phyloP scores from a whole-genome alignment of 306 rosid genomes.

The Pyrus pyrifolia region DNA sequence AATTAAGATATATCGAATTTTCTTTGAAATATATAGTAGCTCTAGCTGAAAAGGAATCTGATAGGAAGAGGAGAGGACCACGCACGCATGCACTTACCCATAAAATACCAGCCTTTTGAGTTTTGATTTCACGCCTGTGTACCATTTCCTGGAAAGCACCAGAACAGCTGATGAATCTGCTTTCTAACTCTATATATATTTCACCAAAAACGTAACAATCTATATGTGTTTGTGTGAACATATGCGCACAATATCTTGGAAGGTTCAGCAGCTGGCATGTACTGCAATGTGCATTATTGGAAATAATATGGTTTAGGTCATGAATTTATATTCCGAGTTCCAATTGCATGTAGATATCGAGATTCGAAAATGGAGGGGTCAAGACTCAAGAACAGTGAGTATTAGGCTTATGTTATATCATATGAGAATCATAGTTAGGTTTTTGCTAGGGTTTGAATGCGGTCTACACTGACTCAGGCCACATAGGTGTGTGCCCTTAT shows the following conservation, averaged over 20 bases:
- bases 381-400: too few species aligned
- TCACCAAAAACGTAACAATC: too few species aligned
- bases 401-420: not conserved
- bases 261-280: too few species aligned
- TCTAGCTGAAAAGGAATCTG: not conserved
- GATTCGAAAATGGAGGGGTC: not conserved
- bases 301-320: not conserved
- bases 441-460: too few species aligned
- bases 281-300: too few species aligned
- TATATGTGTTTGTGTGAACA: too few species aligned
- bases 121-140: not conserved
- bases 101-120: not conserved
- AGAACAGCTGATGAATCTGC: not conserved
- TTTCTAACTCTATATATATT: too few species aligned
- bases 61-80: slow-evolving; percentile 17
- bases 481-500: too few species aligned
- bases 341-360: too few species aligned
- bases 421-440: too few species aligned
- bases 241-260: too few species aligned
- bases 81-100: not conserved
- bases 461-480: too few species aligned
- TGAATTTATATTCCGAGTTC: not conserved
- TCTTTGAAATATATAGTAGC: not conserved
- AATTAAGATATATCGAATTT: not conserved
- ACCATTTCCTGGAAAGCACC: slow-evolving; percentile 2